Evolutionary conservation across 2,329 filamentous ascomycete species (phyloP).

Genomic region (Diaporthe australafricana): DNA sequence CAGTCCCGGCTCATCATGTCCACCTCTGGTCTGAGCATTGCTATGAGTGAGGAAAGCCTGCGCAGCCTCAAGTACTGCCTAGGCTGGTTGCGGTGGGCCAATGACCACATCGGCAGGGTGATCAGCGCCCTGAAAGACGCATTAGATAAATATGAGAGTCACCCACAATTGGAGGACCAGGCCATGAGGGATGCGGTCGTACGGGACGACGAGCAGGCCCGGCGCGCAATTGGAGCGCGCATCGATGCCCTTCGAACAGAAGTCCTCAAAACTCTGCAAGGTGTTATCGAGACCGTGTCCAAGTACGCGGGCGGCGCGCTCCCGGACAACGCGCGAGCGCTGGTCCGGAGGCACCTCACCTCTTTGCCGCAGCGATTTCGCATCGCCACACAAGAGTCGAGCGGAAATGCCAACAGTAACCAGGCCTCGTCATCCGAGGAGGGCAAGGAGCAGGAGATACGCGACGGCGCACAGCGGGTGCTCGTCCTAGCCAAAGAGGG

Average conservation of each 20-base stretch:
- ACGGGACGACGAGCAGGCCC: constrained; percentile 45
- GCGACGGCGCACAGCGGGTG: constrained; percentile 78
- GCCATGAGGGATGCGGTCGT: constrained; percentile 39
- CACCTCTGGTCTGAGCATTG: constrained; percentile 89
- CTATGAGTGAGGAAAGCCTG: constrained; percentile 90
- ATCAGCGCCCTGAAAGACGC: constrained; percentile 80
- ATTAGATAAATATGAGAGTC: constrained; percentile 81
- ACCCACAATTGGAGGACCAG: constrained; percentile 45
- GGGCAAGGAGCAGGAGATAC: constrained; percentile 53
- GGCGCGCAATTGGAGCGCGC: constrained; percentile 64
- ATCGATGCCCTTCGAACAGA: constrained; percentile 78
- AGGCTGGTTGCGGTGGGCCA: constrained; percentile 82
- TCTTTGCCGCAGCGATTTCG: constrained; percentile 87
- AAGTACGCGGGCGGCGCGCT: constrained; percentile 92
- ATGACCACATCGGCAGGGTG: constrained; percentile 81
- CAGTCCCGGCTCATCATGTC: constrained; percentile 88
- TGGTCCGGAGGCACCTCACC: constrained; percentile 87
- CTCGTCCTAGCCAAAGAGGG: constrained; percentile 90
- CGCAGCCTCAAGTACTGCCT: constrained; percentile 88
- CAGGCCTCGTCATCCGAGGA: constrained; percentile 45
- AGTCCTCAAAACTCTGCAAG: constrained; percentile 82
- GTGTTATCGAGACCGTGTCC: constrained; percentile 86
- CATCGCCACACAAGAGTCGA: constrained; percentile 66
- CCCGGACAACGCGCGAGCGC: constrained; percentile 85
- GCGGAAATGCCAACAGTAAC: constrained; percentile 43